Base-by-base conservation (phyloP, 1,139 yeast species). In the Candida labiduridarum region DNA sequence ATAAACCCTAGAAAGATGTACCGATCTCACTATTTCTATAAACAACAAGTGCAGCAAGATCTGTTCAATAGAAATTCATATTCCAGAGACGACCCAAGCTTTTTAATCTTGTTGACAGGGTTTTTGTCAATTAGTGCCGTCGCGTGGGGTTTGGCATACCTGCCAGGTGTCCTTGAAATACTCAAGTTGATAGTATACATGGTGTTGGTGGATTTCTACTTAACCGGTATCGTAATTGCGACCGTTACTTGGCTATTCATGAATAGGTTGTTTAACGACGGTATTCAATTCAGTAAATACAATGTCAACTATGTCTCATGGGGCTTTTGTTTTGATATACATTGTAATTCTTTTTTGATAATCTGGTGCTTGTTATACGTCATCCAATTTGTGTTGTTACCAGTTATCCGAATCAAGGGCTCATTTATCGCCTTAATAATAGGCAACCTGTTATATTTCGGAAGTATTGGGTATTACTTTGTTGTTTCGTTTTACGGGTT, bases 261-360 rank as follows among this genome's bases (percentile, higher is more conserved):
- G 31, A 88, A 87, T 63, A 78, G 78, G 58, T 75, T 88, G 53
- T 78, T 89, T 57, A 74, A 72, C 52, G 64, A 65, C 50, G 59
- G 71, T n/a, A 67, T 78, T 56, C 79, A 81, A 4, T 31, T 60
- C 31, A 55, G 56, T 25, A 58, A 55, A 45, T 67, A 67, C 53
- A 68, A 64, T 48, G 78, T 80, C 42, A 82, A 83, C 49, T 82
- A 83, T 56, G 76, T 91, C 45, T 97, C 90, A 63, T 91, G 97
- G 97, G 92, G 94, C 0, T 91, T 89, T 64, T 90, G 97, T 68
- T 91, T 91, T 66, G 97, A 91, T 63, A 85, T 91, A 25, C 97
- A 91, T 67, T 90, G 97, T 69, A 91, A 91, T 67, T 82, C 96
- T 34, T 91, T 89, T 61, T 72, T 91, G 58, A 75, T 88, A 27